These are phyloP conservation scores for Candida khao-thaluensis DNA, from an alignment of 805 yeast species.

Conservation along the genomic window DNA sequence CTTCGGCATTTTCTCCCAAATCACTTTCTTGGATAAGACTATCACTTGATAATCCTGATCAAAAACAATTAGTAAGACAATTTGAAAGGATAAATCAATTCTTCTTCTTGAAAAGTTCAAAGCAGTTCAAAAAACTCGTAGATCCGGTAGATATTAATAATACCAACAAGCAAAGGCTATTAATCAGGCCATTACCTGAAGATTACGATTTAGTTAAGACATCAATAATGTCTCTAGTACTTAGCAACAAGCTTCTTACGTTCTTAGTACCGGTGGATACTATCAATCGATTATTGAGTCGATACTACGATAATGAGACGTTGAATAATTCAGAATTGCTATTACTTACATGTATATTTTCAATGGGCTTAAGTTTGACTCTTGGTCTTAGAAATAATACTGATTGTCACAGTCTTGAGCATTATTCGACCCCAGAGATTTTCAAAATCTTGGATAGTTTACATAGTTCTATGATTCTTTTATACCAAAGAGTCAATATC, in stretches of 20 bases:
- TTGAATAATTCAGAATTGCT: constrained; percentile 13
- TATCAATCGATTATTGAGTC: background rate
- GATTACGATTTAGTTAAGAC: constrained; percentile 12
- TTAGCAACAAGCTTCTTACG: background rate
- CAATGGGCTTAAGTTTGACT: constrained; percentile 4
- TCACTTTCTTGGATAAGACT: constrained; percentile 33
- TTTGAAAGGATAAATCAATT: constrained; percentile 28
- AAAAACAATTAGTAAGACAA: constrained; percentile 21
- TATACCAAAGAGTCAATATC: constrained; percentile 50
- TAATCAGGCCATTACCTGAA: constrained; percentile 25
- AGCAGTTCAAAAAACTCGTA: constrained; percentile 25
- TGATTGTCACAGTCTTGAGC: background rate
- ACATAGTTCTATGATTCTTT: constrained; percentile 38
- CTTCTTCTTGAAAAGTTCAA: constrained; percentile 18
- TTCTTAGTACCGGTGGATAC: background rate
- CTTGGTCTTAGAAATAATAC: background rate
- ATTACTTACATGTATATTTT: constrained; percentile 5
- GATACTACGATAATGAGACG: constrained; percentile 8
- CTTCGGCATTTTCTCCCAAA: constrained; percentile 35
- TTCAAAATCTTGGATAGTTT: constrained; percentile 15
- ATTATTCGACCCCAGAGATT: constrained; percentile 13
- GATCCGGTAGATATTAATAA: constrained; percentile 30
- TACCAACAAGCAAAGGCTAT: constrained; percentile 17
- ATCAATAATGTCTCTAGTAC: constrained; percentile 1
- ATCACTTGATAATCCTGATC: constrained; percentile 23